Base-by-base conservation (phyloP, 345 rosid genomes). In the Linum usitatissimum region DNA sequence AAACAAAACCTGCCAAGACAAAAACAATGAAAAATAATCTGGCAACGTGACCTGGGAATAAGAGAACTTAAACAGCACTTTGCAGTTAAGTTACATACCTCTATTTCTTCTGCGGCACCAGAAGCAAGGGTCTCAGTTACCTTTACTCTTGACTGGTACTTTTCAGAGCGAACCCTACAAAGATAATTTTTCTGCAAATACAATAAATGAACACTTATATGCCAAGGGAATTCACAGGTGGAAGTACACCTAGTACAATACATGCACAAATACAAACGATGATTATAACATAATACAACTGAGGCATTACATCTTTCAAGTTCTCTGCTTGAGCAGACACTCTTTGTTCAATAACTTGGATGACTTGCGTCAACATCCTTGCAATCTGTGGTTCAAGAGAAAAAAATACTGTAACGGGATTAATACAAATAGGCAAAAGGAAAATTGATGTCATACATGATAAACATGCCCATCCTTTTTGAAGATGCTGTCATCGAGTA, bases 121-220 rank as follows among this genome's bases (percentile, higher is more conserved):
- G 78, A 76, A 60, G 77, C 85, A 59, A 93, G 80, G 71, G 96
- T 82, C 74, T 90, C 99, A 63, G 90, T 79, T 20, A 79, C 85
- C 73, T 75, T 84, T 56, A 86, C 74, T 76, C 78, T 86, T 63
- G 88, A 81, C 65, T 78, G 89, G 72, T 80, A 87, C 80, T 84
- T 93, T 66, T 83, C 94, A 55, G 85, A 86, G 58, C 84, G 86
- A 65, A 72, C 81, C 68, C 78, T 81, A 64, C 73, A 75, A 69
- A 86, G 76, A 57, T 75, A 80, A 66, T 83, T 86, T 87, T 90
- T 95, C 99, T 90, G 82, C 73, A 82, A 61, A 39, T 48, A 42
- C 64, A 71, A 66, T 12, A 70, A 48, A 68, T 23, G 55, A 68
- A 38, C 61, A 76, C 66, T 39, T 68, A 64, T 40, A 58, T 67